A percentile compares a stretch with the other conserved stretches of the same genome.
Evolutionary conservation across 345 rosid genomes (phyloP).

Genomic region (Citrus cavaleriei): DNA sequence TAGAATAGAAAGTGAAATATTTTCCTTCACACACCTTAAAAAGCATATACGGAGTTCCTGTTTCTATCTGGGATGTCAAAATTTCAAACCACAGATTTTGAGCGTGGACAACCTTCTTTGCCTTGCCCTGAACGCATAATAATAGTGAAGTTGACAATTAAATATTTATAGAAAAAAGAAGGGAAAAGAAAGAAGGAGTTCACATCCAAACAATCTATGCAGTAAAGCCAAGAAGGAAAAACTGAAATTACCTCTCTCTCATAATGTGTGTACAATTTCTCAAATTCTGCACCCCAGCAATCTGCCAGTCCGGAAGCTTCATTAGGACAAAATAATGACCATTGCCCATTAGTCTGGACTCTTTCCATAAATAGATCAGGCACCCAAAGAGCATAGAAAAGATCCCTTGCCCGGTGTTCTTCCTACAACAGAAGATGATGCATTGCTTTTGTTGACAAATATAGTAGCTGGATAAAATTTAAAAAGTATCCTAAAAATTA

Average conservation of each 20-base stretch:
- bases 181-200: not conserved
- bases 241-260: conserved; percentile 49
- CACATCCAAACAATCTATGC: not conserved
- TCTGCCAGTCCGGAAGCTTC: conserved; percentile 86
- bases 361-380: conserved; percentile 95
- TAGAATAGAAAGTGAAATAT: not conserved
- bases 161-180: not conserved
- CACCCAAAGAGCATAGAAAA: conserved; percentile 83
- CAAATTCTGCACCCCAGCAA: conserved; percentile 84
- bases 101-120: conserved; percentile 85
- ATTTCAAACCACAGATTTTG: conserved; percentile 85
- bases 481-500: not conserved
- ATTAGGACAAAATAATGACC: conserved; percentile 87
- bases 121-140: conserved; percentile 54
- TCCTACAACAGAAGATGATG: conserved; percentile 35
- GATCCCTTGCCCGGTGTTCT: conserved; percentile 80
- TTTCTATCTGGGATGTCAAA: conserved; percentile 83
- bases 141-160: not conserved
- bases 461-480: not conserved
- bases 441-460: not conserved
- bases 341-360: conserved; percentile 58
- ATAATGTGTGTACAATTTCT: conserved; percentile 51
- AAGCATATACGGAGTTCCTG: conserved; percentile 97
- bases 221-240: not conserved
- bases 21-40: conserved; percentile 52